Evolutionary conservation across 768 basidiomycete species (phyloP), one percentile per base, ranked within the genome.

Genomic region (Boletus subparvulus): DNA sequence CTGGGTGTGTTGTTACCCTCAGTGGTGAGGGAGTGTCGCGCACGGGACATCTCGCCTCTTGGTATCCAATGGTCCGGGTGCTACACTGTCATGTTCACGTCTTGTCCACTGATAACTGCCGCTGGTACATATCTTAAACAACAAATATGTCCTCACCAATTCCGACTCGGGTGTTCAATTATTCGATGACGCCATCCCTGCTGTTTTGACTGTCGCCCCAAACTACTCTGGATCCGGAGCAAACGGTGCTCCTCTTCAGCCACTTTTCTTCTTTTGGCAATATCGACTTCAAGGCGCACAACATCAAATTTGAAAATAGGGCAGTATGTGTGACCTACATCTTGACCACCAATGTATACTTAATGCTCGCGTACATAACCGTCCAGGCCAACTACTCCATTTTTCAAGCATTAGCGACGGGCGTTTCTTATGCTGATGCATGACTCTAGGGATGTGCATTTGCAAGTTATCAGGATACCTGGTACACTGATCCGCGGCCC

Each of bases 371-470:
- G 33, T 12, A 33, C 33, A 33, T 33, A 33, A 30, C 30, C 30
- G 30, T 30, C 9, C 9, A 30, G 30, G 30, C 30, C 8, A 30
- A 30, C 30, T 30, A 30, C 30, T 35, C 33, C 12, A 35, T 35
- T 35, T 35, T 12, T 35, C 33, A 35, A 35, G 33, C 33, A 35
- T 35, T 13, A 35, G 33, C 13, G 13, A 35, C 33, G 33, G 13
- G 13, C 6, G 3, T 35, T 24, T 83, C 83, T 1, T 85, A 85
- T 57, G 80, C 84, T 7, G 85, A 86, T 60, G 83, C 83, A 3
- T 84, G 83, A 1, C 85, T 85, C 69, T 86, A 85, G 59, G 82
- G 81, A 0, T 85, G 83, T 59, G 74, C 80, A 33, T 30, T 47
- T 47, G 30, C 30, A 33, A 47, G 32, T 47, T 33, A 47, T 33